A percentile compares a stretch with the other conserved stretches of the same genome.
These are phyloP conservation scores for Cercis canadensis DNA, from an alignment of 306 rosid genomes.

Conservation along the genomic window DNA sequence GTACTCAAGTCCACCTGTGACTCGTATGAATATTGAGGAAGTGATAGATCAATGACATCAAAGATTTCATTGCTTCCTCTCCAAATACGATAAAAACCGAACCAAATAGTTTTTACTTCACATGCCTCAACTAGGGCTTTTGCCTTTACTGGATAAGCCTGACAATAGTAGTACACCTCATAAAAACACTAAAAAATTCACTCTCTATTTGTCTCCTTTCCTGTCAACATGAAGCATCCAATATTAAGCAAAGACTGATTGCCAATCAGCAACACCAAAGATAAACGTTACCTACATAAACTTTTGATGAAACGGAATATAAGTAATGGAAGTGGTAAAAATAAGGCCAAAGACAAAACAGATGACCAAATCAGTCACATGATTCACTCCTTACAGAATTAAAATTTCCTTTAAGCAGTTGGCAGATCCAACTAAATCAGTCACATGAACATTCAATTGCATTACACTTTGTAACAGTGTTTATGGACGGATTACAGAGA, in stretches of 20 bases:
- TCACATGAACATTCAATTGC: too few species aligned
- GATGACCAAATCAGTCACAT: slow-evolving; percentile 5
- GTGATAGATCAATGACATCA: slow-evolving; percentile 72
- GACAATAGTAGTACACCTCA: too few species aligned
- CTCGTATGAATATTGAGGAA: slow-evolving; percentile 72
- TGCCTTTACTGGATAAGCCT: slow-evolving; percentile 81
- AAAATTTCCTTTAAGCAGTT: slow-evolving; percentile 10
- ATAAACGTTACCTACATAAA: background rate
- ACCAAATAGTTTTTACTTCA: slow-evolving; percentile 84
- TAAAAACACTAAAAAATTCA: slow-evolving; percentile 80
- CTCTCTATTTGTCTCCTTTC: slow-evolving; percentile 90
- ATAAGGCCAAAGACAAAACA: slow-evolving; percentile 1
- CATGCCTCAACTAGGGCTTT: slow-evolving; percentile 75
- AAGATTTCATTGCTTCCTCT: slow-evolving; percentile 69
- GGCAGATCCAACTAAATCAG: background rate
- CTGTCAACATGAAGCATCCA: slow-evolving; percentile 51
- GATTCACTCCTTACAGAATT: slow-evolving; percentile 1
- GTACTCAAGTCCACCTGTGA: slow-evolving; percentile 68
- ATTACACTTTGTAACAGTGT: background rate
- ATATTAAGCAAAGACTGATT: too few species aligned
- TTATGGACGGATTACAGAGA: slow-evolving; percentile 8
- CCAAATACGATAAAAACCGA: slow-evolving; percentile 77
- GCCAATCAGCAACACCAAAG: too few species aligned
- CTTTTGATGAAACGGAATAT: slow-evolving; percentile 6
- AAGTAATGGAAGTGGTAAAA: background rate